phyloP scores from a whole-genome alignment of 192 early-diverging fungal genomes.

The Entomortierella beljakovae region DNA sequence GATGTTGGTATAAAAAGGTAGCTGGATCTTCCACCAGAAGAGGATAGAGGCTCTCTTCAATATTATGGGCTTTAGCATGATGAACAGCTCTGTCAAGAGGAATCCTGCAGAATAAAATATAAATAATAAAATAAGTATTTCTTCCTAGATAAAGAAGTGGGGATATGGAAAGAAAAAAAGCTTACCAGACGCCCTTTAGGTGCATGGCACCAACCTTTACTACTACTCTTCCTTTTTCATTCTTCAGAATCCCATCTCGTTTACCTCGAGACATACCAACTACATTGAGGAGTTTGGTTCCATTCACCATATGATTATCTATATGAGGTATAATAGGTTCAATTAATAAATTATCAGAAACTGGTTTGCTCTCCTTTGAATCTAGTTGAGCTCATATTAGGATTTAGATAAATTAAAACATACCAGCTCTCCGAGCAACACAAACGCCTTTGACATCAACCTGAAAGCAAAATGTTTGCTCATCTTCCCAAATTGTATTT shows the following conservation, averaged over 20 bases:
- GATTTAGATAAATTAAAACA: constrained; percentile 4
- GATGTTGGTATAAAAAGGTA: constrained; percentile 68
- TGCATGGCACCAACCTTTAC: constrained; percentile 91
- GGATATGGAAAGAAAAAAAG: not conserved
- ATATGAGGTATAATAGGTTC: constrained; percentile 12
- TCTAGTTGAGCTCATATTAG: constrained; percentile 5
- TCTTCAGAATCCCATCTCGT: constrained; percentile 87
- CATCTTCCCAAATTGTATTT: constrained; percentile 88
- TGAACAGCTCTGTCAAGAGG: constrained; percentile 68
- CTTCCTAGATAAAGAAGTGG: not conserved
- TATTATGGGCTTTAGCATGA: constrained; percentile 76
- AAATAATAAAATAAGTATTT: not conserved
- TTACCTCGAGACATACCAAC: constrained; percentile 90
- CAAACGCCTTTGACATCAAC: constrained; percentile 85
- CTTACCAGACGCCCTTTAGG: constrained; percentile 88
- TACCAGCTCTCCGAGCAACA: constrained; percentile 78
- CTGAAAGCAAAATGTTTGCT: constrained; percentile 82
- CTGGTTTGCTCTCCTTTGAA: not conserved
- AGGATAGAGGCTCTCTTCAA: constrained; percentile 78
- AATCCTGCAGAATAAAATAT: constrained; percentile 14
- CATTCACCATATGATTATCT: constrained; percentile 91
- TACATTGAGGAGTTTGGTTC: constrained; percentile 89
- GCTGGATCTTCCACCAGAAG: constrained; percentile 81
- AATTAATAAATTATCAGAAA: constrained; percentile 4
- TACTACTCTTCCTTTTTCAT: constrained; percentile 86